Percentiles rank a stretch among this genome's conserved stretches.
phyloP scores from a whole-genome alignment of 495 filamentous ascomycete species.

The Xylaria castorea region DNA sequence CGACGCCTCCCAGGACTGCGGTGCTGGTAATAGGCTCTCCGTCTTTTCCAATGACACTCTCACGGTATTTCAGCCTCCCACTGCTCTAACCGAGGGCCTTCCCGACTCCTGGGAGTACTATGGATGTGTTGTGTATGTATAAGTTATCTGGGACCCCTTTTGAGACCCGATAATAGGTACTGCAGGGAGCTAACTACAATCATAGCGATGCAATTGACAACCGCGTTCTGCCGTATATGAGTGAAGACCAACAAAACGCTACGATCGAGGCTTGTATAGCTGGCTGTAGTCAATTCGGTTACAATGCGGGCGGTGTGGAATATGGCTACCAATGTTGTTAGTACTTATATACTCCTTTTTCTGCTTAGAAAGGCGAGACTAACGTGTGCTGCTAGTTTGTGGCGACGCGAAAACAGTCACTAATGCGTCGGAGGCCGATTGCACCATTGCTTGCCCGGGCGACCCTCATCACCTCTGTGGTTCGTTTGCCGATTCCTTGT shows the following conservation, averaged over 20 bases:
- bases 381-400: constrained; percentile 38
- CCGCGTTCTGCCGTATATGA: constrained; percentile 57
- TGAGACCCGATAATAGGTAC: background rate
- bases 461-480: constrained; percentile 34
- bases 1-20: constrained; percentile 42
- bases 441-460: constrained; percentile 50
- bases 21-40: constrained; percentile 44
- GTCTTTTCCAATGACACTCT: constrained; percentile 42
- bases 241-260: constrained; percentile 45
- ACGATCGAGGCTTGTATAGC: constrained; percentile 58
- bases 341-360: constrained; percentile 53
- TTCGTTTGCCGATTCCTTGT: constrained; percentile 2
- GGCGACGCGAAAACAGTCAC: constrained; percentile 40
- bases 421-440: constrained; percentile 45
- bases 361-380: background rate
- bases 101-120: constrained; percentile 54
- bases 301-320: constrained; percentile 59
- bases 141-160: background rate
- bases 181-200: constrained; percentile 47
- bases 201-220: constrained; percentile 47
- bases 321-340: constrained; percentile 62
- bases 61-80: constrained; percentile 35
- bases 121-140: constrained; percentile 19
- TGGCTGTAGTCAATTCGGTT: constrained; percentile 48
- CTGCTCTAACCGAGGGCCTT: constrained; percentile 30